Base-by-base conservation (phyloP, 192 early-diverging fungal species). In the Phlyctochytrium bullatum region DNA sequence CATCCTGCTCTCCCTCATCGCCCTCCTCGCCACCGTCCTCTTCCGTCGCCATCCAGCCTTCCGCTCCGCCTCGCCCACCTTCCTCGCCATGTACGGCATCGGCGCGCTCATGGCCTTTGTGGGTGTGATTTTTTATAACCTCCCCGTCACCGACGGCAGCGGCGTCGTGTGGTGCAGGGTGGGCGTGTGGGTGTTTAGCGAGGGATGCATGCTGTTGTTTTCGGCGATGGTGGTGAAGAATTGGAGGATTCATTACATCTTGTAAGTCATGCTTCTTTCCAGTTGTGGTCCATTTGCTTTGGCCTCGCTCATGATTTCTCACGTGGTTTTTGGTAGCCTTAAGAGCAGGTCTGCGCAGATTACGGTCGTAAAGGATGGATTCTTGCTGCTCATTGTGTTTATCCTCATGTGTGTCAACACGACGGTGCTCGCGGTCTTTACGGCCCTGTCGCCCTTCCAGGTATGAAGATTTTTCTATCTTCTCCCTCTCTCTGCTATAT, bases 201-300 rank as follows among this genome's bases (percentile, higher is more conserved):
- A 27, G 6, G 67, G 67, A 29, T 66, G 62, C 32, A 17, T 47
- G 2, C 17, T 64, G 14, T n/a, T 68, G 27, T 68, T 61, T 32
- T 52, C 59, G 17, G 29, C 62, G 12, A 68, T 68, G 28, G 29
- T 68, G 29, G 25, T 68, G 2, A 68, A 68, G 31, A 68, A 68
- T 40, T 27, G 62, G 24, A 24, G 24, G 34, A n/a, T 51, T 10
- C 1, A 29, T 68, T 36, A 28, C 2, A 33, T 68, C 27, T 34
- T 67, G 27, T 6, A n/a, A n/a, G n/a, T n/a, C n/a, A n/a, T n/a
- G n/a, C n/a, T n/a, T n/a, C n/a, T n/a, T n/a, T n/a, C n/a, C n/a
- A n/a, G n/a, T n/a, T n/a, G n/a, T n/a, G n/a, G n/a, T n/a, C n/a
- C n/a, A n/a, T n/a, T n/a, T n/a, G n/a, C n/a, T n/a, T n/a, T n/a